Base-by-base conservation (phyloP, 2,329 filamentous ascomycete genomes). In the Cladophialophora carrionii region DNA sequence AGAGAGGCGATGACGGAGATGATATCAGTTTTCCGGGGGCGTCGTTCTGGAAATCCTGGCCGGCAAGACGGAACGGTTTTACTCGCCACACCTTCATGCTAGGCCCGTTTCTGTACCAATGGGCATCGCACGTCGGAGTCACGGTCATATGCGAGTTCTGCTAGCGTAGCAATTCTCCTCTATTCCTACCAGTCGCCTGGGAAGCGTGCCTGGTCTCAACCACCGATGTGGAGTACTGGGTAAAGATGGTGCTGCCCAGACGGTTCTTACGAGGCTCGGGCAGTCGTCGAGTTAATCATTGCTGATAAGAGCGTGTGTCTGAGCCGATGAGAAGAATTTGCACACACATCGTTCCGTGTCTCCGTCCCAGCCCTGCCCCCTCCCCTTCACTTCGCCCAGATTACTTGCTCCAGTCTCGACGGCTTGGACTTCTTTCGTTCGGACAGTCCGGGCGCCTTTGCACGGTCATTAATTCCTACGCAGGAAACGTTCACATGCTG, bases 281-380 rank as follows among this genome's bases (percentile, higher is more conserved):
- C 29, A 53, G 22, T 37, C 29, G 41, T 43, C 29, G 48, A 52
- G 29, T 59, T 26, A 59, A 34, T 59, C 26, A 51, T 59, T 41
- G 48, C 57, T 60, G 57, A 53, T 53, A 60, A 60, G 46, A 60
- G 41, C 41, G 43, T 17, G 10, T 58, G 24, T 26, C 7, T n/a
- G 17, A 43, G 37, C 37, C 17, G 14, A 31, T 32, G 10, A 54
- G 29, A 54, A 54, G 52, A 20, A 20, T 54, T 34, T 54, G 29
- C 29, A 54, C 24, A 51, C 41, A 43, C 22, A 6, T 34, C 52
- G 6, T 54, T 24, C 52, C 52, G 52, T 54, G 1, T 29, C 20
- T 34, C 52, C 52, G 52, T 17, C 52, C 8, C 29, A 1, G 52
- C 12, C 3, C 26, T 54, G 10, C 29, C 46, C 48, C 52, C 31